These are phyloP conservation scores for Hemisphaericaspora xylanilytica DNA, from an alignment of 1,139 yeast species.

Conservation along the genomic window DNA sequence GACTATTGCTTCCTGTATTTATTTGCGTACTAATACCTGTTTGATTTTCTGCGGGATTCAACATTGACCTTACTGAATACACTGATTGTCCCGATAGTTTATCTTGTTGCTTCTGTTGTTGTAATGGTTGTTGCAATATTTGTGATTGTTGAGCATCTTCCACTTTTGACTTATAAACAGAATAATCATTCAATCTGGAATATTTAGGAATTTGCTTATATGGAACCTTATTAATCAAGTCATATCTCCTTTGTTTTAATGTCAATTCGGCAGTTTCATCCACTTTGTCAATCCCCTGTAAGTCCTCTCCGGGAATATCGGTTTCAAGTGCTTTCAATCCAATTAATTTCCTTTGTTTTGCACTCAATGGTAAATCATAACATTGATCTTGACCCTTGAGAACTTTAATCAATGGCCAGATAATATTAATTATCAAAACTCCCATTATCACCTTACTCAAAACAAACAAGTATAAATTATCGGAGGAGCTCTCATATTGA, in stretches of 20 bases:
- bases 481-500: conserved; percentile 5
- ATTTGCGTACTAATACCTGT: background rate
- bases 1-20: background rate
- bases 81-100: conserved; percentile 1
- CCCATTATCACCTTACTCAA: conserved; percentile 8
- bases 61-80: conserved; percentile 4
- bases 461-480: conserved; percentile 10
- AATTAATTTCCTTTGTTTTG: conserved; percentile 34
- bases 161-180: conserved; percentile 3
- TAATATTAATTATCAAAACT: conserved; percentile 10
- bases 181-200: conserved; percentile 10
- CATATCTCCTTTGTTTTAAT: conserved; percentile 16
- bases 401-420: conserved; percentile 20
- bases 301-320: conserved; percentile 6
- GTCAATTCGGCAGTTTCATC: conserved; percentile 13
- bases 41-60: background rate
- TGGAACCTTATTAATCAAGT: conserved; percentile 9
- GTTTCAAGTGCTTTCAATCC: conserved; percentile 23
- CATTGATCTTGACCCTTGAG: conserved; percentile 40
- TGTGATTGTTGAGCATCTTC: background rate
- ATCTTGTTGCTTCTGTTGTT: background rate
- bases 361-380: conserved; percentile 39
- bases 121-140: background rate
- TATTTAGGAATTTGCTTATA: conserved; percentile 13
- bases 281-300: conserved; percentile 6